Base-by-base conservation (phyloP, 2,329 filamentous ascomycete species). In the Aureobasidium leucospermi region DNA sequence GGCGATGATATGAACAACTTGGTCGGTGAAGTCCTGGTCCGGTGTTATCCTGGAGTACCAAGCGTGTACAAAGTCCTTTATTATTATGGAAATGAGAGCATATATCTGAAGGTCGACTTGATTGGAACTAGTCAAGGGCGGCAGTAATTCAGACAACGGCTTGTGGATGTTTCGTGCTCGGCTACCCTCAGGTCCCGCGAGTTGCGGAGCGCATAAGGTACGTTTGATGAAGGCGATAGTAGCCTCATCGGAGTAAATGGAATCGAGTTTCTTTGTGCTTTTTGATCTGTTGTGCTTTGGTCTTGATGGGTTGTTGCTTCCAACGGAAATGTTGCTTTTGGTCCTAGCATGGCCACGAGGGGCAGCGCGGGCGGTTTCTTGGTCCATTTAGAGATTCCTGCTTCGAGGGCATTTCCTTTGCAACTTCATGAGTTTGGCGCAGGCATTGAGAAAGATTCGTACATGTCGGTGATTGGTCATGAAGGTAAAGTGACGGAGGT, bases 11-110 rank as follows among this genome's bases (percentile, higher is more conserved):
- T 90, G 89, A 58, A 97, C 81, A 60, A 96, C 82, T 76, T 96
- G 92, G 65, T 88, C 86, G 62, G 94, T 86, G 70, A 99, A 95
- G 11, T 84, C 81, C 70, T 92, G 88, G 74, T 99, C 93, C 3
- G 90, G 85, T 1, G 93, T 96, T 72, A 99, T 94, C 72, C 87
- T 93, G 64, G 80, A 81, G 77, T 99, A 99, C 94, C 94, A 99
- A 34, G 85, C 85, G 72, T 94, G 87, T 39, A 99, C 88, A 71
- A 91, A 96, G 64, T 96, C 91, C 68, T 89, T 86, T 67, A 96
- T 80, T 63, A 97, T 85, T 61, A 97, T 88, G 56, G 94, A 89
- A 62, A 99, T 85, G 62, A 97, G 83, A 31, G 90, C 93, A 71
- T 97, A 99, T 4, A 99, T 81, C 75, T 99, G 89, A 60, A 95